Evolutionary conservation across 106 monocot species (phyloP).

Genomic region (Dactylorhiza incarnata): DNA sequence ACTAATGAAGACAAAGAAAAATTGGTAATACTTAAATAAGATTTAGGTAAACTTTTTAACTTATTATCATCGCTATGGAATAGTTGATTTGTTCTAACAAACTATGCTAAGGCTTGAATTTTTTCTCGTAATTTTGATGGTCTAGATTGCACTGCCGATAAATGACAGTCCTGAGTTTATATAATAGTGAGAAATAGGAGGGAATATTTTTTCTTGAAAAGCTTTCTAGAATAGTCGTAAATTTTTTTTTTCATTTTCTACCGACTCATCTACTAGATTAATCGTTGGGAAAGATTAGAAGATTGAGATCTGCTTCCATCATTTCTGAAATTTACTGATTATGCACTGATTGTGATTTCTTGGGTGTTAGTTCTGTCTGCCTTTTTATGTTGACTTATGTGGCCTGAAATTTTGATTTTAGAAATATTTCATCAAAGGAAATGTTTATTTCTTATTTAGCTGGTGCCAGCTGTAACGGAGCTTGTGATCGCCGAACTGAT

Average conservation of each 20-base stretch:
- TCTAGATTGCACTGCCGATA: not conserved
- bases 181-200: not conserved
- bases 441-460: constrained; percentile 23
- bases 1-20: not conserved
- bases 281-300: not conserved
- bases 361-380: not conserved
- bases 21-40: not conserved
- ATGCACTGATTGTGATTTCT: constrained; percentile 3
- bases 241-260: not conserved
- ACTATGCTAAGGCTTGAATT: not conserved
- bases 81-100: not conserved
- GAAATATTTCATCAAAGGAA: constrained; percentile 1
- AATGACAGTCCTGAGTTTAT: not conserved
- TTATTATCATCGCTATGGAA: not conserved
- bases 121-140: not conserved
- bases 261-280: not conserved
- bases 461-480: constrained; percentile 90
- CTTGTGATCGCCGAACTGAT: constrained; percentile 79
- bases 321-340: not conserved
- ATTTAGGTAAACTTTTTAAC: not conserved
- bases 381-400: not conserved
- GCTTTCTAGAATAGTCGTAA: not conserved
- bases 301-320: not conserved
- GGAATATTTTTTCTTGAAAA: not conserved
- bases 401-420: not conserved